Evolutionary conservation across 257 asterid genomes (phyloP).

Genomic region (Solanum rostratum): DNA sequence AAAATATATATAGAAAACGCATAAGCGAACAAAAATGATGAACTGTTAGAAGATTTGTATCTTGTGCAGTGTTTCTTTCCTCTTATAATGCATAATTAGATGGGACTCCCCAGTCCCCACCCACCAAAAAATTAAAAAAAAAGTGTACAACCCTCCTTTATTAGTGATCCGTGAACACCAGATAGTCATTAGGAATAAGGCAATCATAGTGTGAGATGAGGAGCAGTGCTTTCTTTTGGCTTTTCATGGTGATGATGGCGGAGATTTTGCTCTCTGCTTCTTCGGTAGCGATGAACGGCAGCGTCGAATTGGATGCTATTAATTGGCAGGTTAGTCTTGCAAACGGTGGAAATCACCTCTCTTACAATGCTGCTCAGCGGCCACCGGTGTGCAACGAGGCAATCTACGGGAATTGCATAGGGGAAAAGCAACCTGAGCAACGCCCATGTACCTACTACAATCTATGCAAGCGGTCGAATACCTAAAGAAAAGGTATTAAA

Average conservation of each 20-base stretch:
- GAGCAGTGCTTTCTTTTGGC: neutral
- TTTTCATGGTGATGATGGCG: neutral
- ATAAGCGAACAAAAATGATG: neutral
- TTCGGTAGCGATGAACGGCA: neutral
- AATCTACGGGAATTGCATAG: neutral
- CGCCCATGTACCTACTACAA: neutral
- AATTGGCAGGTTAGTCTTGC: neutral
- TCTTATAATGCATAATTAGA: neutral
- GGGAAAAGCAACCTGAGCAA: neutral
- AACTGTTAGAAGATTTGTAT: neutral
- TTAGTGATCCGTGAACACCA: neutral
- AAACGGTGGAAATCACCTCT: neutral
- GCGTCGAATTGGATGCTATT: neutral
- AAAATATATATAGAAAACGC: neutral
- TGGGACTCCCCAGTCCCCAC: neutral
- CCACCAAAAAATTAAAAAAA: neutral
- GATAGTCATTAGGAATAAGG: neutral
- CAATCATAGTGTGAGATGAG: neutral
- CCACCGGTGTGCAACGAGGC: neutral
- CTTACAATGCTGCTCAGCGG: neutral
- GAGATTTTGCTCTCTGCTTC: neutral
- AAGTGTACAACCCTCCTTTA: neutral
- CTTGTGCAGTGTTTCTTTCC: neutral
- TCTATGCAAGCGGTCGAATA: fast-evolving
- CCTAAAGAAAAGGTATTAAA: too few relatives aligned